A percentile compares a stretch with the other conserved stretches of the same genome.
phyloP scores from a whole-genome alignment of 2,329 filamentous ascomycete species.

The Ceratocystis huliohia region DNA sequence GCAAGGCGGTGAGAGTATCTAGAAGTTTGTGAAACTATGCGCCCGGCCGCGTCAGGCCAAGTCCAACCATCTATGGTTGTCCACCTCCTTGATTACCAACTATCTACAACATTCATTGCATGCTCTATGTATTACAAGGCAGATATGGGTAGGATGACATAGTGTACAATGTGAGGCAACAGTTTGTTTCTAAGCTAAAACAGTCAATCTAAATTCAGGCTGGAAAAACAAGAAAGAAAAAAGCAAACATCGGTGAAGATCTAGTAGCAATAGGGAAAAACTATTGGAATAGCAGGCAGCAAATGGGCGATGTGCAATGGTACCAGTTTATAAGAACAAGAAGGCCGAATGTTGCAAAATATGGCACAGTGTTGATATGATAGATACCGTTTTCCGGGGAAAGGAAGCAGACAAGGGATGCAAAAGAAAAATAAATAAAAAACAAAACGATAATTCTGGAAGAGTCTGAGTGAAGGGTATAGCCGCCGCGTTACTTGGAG shows the following conservation, averaged over 20 bases:
- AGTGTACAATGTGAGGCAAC: not conserved
- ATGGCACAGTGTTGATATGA: not conserved
- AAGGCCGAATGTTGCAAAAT: not conserved
- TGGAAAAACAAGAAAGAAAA: not conserved
- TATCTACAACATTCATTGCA: not conserved
- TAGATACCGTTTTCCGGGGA: not conserved
- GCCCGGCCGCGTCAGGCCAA: not conserved
- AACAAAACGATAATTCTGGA: not conserved
- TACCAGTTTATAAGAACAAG: not conserved
- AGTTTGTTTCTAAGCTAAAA: constrained; percentile 7
- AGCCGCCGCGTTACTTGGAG: constrained; percentile 11
- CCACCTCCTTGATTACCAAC: not conserved
- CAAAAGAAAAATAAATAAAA: not conserved
- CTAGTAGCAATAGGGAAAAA: not conserved
- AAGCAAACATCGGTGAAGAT: constrained; percentile 1
- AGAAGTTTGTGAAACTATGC: not conserved
- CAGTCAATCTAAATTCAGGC: not conserved
- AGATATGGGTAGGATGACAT: not conserved
- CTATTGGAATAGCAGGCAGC: not conserved
- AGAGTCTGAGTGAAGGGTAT: constrained; percentile 9
- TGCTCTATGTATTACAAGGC: not conserved
- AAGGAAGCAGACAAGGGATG: not conserved
- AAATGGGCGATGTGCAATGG: not conserved
- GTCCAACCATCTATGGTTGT: not conserved
- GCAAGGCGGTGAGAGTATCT: not conserved